These are phyloP conservation scores for Colletotrichum simmondsii DNA, from an alignment of 2,329 filamentous ascomycete genomes.

Conservation along the genomic window DNA sequence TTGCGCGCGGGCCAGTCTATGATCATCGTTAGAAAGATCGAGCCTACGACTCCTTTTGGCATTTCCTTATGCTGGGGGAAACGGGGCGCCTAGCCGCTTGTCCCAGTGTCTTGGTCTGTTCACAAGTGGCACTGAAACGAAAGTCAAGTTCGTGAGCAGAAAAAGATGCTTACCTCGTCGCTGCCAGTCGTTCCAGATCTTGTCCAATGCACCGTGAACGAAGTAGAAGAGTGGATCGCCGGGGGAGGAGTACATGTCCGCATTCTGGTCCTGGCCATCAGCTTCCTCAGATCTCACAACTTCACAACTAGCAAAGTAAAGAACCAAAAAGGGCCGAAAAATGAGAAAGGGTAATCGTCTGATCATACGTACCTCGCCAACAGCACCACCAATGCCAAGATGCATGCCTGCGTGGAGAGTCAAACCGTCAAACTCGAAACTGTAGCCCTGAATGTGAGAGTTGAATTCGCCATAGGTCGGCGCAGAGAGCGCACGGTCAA, in stretches of 20 bases:
- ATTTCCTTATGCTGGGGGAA: background rate
- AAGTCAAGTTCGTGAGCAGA: background rate
- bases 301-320: too few species aligned
- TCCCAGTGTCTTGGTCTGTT: background rate
- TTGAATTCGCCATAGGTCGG: background rate
- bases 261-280: background rate
- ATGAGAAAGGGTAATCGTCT: background rate
- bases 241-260: slow-evolving; percentile 28
- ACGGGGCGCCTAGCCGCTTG: background rate
- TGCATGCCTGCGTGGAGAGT: background rate
- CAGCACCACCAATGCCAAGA: background rate
- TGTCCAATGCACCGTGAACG: slow-evolving; percentile 41
- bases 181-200: slow-evolving; percentile 41
- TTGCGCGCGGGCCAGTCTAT: background rate
- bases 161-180: background rate
- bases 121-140: background rate
- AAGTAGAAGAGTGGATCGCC: slow-evolving; percentile 48
- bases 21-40: background rate
- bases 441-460: background rate
- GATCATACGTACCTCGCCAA: background rate
- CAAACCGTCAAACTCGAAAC: background rate
- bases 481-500: background rate
- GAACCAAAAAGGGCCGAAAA: background rate
- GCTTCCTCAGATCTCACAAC: background rate
- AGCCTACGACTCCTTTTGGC: background rate